Evolutionary conservation across 1,139 yeast genomes (phyloP), one percentile per base, ranked within the genome.

Genomic region (Taphrina wiesneri): DNA sequence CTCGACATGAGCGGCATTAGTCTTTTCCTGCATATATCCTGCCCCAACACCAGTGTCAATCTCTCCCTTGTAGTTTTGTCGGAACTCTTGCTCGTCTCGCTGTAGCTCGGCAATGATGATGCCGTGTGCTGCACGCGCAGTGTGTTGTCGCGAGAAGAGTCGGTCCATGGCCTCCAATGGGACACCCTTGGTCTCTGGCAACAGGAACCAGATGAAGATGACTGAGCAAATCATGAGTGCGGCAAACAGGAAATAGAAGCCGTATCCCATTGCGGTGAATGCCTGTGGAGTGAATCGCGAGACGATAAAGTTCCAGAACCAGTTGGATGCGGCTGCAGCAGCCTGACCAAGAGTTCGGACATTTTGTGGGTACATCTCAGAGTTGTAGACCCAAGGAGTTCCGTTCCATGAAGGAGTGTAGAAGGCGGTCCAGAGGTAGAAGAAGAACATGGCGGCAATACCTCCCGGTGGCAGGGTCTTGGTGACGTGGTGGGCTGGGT

Each of bases 141-240:
- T 21, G 28, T 21, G 28, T 6, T 21, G 28, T 11, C 49, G 49
- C 49, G 49, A 45, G 49, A 51, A 71, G 66, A 56, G 43, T 23
- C 75, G 70, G 71, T 84, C 87, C 79, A 85, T 83, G 53, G 84
- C 86, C 71, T 85, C 87, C 69, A 85, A 78, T 56, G 82, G 82
- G 56, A 83, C 77, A 0, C 87, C 87, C 71, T 83, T 83, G 0
- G 88, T 85, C 71, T 85, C 88, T 0, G 87, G 86, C 71, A 83
- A 83, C 68, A 82, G 77, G 51, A 75, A 74, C 70, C 77, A 76
- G 15, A 84, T 87, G 51, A 67, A 68, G 41, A 63, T 34, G 19
- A 68, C 68, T 17, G 60, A 64, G 36, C 23, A 45, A 13, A 47
- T 32, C 63, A 67, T 68, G 53, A 68, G 54, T 17, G 67, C 63